Percentiles rank a stretch among this genome's conserved stretches.
Evolutionary conservation across 2,329 filamentous ascomycete genomes (phyloP).

Genomic region (Alternaria sp.): DNA sequence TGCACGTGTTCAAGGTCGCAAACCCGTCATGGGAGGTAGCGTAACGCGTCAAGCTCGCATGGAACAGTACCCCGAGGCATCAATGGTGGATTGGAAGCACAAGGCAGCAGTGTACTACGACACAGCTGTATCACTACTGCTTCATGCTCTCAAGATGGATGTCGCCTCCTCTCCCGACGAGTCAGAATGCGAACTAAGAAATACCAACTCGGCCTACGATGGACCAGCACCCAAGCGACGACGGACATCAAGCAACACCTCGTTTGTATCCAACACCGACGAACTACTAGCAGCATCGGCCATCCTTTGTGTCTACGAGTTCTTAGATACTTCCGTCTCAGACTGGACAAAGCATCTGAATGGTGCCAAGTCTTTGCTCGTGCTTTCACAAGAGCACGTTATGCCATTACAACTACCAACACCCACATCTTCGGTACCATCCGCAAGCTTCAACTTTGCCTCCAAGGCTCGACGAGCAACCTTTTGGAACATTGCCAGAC

Average conservation of each 20-base stretch:
- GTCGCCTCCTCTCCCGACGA: constrained; percentile 41
- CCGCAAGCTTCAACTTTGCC: constrained; percentile 45
- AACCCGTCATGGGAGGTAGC: constrained; percentile 60
- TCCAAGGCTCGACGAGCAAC: constrained; percentile 66
- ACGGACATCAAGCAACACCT: constrained; percentile 53
- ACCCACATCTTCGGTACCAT: constrained; percentile 42
- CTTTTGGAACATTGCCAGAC: constrained; percentile 73
- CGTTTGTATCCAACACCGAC: constrained; percentile 58
- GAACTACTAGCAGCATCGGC: constrained; percentile 71
- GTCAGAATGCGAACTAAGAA: constrained; percentile 35
- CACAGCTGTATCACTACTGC: constrained; percentile 61
- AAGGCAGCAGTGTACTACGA: constrained; percentile 69
- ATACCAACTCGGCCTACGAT: constrained; percentile 16
- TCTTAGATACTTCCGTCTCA: constrained; percentile 69
- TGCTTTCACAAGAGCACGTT: constrained; percentile 61
- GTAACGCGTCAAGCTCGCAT: constrained; percentile 59
- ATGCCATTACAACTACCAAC: constrained; percentile 56
- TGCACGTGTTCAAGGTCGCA: constrained; percentile 62
- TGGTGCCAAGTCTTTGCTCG: constrained; percentile 70
- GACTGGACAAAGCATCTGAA: constrained; percentile 72
- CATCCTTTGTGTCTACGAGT: constrained; percentile 73
- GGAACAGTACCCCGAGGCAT: constrained; percentile 60
- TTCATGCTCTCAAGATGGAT: constrained; percentile 48
- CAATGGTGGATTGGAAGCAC: constrained; percentile 65
- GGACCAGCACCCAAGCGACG: constrained; percentile 50